These are phyloP conservation scores for Termitomyces sp. DNA, from an alignment of 768 basidiomycete species.

Conservation along the genomic window DNA sequence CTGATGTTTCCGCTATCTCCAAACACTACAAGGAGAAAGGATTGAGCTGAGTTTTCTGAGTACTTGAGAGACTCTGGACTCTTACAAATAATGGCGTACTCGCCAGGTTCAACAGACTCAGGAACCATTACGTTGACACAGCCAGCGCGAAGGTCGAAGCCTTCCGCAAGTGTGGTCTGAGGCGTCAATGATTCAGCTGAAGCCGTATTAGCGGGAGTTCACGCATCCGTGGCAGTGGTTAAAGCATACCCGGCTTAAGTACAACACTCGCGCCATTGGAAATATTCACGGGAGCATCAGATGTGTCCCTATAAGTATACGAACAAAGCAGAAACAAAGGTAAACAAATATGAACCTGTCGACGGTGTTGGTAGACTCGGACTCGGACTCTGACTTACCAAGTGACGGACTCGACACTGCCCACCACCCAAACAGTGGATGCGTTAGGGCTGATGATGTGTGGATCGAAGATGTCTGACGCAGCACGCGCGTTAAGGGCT, in stretches of 20 bases:
- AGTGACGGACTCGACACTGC: slow-evolving; percentile 21
- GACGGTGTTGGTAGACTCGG: not conserved
- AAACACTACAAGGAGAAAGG: slow-evolving; percentile 32
- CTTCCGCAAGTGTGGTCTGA: slow-evolving; percentile 21
- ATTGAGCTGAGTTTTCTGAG: not conserved
- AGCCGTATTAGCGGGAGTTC: not conserved
- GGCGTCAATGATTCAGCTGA: not conserved
- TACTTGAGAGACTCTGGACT: not conserved
- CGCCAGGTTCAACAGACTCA: not conserved
- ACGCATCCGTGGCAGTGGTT: not conserved
- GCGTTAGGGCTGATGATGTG: slow-evolving; percentile 24
- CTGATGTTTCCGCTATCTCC: slow-evolving; percentile 48
- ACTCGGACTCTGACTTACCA: slow-evolving; percentile 21
- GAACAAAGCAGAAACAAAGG: not conserved
- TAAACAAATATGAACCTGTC: not conserved
- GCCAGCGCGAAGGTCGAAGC: slow-evolving; percentile 35
- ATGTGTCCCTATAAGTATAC: slow-evolving; percentile 31
- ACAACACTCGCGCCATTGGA: slow-evolving; percentile 33
- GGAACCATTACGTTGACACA: slow-evolving; percentile 32
- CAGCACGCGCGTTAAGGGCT: slow-evolving; percentile 17
- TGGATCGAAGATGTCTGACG: slow-evolving; percentile 27
- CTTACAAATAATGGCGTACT: slow-evolving; percentile 1
- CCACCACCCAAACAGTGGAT: slow-evolving; percentile 24
- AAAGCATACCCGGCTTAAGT: slow-evolving; percentile 26
- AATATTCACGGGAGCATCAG: slow-evolving; percentile 34